Evolutionary conservation across 495 filamentous ascomycete genomes (phyloP), one percentile per base, ranked within the genome.

Genomic region (Tuber borchii): DNA sequence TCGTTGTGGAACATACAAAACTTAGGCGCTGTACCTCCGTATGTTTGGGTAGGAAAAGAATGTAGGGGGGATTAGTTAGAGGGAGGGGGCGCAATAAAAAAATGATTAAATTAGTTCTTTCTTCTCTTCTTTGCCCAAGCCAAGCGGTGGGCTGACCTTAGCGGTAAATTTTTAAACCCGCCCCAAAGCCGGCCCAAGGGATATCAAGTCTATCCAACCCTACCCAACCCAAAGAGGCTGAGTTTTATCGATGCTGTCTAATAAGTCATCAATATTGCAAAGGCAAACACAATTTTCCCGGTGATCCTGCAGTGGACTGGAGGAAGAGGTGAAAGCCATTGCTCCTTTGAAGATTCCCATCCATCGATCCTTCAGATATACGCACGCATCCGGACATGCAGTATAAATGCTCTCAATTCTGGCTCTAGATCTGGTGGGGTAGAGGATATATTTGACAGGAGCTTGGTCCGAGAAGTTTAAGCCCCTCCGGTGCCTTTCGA

Each of bases 341-440:
- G 97, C 84, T 97, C 93, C 3, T 97, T 90, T 76, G 94, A 97
- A 81, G 94, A 97, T 81, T 97, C 97, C 87, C 94, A 97, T 83
- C 89, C 93, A 77, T 94, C 94, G 1, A 92, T 97, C 70, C 84
- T 97, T n/a, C 89, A 92, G 78, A 93, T 96, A 91, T 97, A 97
- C 82, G 87, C 90, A 74, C 88, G 93, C 69, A 92, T 97, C 77
- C 87, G 93, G 78, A 89, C 91, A 76, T 92, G 90, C 80, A 86
- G 90, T 37, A 97, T 97, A 83, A 90, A 97, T 78, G 90, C 97
- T 73, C 88, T 97, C 14, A 88, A 97, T 69, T 93, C 93, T 43
- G 94, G 94, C 12, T 95, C 92, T 85, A 93, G 94, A 42, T 97
- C 97, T 81, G 94, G 94, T 83, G 93, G 92, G 61, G 89, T 93